Percentiles rank a stretch among this genome's conserved stretches.
Conservation (phyloP, 306 rosid genomes). For the Quercus agrifolia region DNA sequence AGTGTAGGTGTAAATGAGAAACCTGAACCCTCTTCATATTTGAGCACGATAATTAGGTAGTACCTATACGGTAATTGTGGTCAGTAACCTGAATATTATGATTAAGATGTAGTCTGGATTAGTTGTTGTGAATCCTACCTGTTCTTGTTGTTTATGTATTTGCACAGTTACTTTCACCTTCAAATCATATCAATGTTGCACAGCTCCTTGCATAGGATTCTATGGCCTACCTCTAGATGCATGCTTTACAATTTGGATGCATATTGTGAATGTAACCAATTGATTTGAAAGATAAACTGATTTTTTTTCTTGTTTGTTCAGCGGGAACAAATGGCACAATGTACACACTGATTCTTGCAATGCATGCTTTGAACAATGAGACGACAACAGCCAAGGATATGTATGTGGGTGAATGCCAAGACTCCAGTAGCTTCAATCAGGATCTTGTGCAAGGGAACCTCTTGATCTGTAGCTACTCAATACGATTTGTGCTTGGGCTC, state of each 20-base stretch:
- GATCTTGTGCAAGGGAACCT: conserved; percentile 70
- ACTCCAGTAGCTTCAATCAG: conserved; percentile 51
- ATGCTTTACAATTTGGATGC: conserved; percentile 12
- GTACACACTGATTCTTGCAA: conserved; percentile 67
- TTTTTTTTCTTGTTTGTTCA: conserved; percentile 33
- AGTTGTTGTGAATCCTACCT: neutral
- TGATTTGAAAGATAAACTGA: neutral
- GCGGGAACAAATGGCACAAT: conserved; percentile 61
- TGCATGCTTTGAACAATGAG: conserved; percentile 65
- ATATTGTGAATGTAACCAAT: neutral
- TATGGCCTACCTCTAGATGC: neutral
- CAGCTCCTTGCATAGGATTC: neutral
- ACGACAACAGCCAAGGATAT: conserved; percentile 46
- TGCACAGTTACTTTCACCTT: neutral
- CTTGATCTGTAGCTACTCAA: conserved; percentile 95
- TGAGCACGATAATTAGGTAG: neutral
- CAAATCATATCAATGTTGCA: too few relatives aligned
- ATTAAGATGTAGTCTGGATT: neutral
- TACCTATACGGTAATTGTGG: neutral
- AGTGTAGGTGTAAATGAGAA: neutral
- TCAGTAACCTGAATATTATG: neutral
- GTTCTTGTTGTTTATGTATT: neutral
- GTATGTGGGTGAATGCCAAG: conserved; percentile 95
- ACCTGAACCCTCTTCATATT: neutral
- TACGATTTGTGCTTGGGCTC: conserved; percentile 86